These are phyloP conservation scores for Blepharisma japonicum DNA, from an alignment of 73 alveolate genomes.

Conservation along the genomic window DNA sequence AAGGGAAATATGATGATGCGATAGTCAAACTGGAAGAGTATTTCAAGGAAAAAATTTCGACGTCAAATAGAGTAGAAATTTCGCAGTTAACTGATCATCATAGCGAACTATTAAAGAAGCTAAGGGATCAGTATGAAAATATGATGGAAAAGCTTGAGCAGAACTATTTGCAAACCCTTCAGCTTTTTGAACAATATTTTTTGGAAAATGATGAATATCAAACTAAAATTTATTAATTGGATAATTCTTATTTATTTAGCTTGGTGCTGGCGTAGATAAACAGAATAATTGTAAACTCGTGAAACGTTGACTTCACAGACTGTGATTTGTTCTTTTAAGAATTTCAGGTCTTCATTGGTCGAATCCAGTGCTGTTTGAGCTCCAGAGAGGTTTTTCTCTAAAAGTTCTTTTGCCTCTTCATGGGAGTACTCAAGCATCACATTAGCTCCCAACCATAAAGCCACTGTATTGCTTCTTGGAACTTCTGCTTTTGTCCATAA, in stretches of 20 bases:
- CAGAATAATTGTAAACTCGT: slow-evolving; percentile 82
- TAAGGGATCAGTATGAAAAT: too few species aligned
- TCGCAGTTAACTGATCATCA: too few species aligned
- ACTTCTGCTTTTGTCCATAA: slow-evolving; percentile 89
- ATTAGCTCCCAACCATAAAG: slow-evolving; percentile 95
- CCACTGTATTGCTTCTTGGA: slow-evolving; percentile 73
- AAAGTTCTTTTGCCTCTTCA: slow-evolving; percentile 77
- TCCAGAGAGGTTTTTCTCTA: slow-evolving; percentile 67
- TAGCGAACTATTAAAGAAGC: too few species aligned
- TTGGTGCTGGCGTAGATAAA: slow-evolving; percentile 34
- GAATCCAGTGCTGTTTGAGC: slow-evolving; percentile 67
- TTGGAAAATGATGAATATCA: too few species aligned
- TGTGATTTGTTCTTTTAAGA: slow-evolving; percentile 88
- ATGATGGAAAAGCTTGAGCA: too few species aligned
- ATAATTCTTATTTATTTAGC: background rate
- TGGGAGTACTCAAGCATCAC: slow-evolving; percentile 87
- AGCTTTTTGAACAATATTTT: too few species aligned
- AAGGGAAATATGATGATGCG: too few species aligned
- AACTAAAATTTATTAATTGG: too few species aligned
- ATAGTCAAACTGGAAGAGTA: too few species aligned
- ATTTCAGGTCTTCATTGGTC: slow-evolving; percentile 79
- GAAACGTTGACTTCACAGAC: slow-evolving; percentile 90
- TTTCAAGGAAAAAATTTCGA: too few species aligned
- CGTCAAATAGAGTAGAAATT: too few species aligned
- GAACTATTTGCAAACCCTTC: too few species aligned